Conservation (phyloP, 2,329 filamentous ascomycete genomes). For the Alternaria solani region DNA sequence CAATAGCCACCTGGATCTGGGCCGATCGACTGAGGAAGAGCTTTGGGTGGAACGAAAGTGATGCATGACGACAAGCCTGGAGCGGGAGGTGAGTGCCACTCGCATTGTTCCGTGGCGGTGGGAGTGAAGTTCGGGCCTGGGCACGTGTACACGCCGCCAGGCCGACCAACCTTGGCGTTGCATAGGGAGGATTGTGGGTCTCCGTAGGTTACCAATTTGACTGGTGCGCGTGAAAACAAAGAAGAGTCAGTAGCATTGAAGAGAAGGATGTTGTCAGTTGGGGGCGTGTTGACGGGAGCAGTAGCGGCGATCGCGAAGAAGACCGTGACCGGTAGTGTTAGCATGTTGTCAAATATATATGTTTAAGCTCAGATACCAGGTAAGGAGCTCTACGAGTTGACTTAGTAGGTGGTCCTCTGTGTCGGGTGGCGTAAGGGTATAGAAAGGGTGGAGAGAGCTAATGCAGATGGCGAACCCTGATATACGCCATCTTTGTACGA, state of each 20-base stretch:
- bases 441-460: background rate
- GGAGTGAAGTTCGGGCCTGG: background rate
- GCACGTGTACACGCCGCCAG: constrained; percentile 3
- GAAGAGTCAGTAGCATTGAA: background rate
- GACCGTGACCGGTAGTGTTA: background rate
- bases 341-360: background rate
- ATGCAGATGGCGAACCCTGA: background rate
- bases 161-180: background rate
- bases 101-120: background rate
- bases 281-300: background rate
- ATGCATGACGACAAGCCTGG: background rate
- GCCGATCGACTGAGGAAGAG: background rate
- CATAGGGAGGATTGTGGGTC: background rate
- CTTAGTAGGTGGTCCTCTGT: background rate
- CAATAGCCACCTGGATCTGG: constrained; percentile 4
- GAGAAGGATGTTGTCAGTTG: background rate
- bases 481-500: background rate
- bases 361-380: fast-evolving
- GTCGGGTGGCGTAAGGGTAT: background rate
- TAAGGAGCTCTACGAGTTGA: background rate
- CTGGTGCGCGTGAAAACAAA: background rate
- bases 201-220: background rate
- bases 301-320: background rate
- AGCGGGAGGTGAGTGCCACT: background rate
- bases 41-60: background rate